Base-by-base conservation (phyloP, 805 yeast genomes). In the Blastobotrys americana region DNA sequence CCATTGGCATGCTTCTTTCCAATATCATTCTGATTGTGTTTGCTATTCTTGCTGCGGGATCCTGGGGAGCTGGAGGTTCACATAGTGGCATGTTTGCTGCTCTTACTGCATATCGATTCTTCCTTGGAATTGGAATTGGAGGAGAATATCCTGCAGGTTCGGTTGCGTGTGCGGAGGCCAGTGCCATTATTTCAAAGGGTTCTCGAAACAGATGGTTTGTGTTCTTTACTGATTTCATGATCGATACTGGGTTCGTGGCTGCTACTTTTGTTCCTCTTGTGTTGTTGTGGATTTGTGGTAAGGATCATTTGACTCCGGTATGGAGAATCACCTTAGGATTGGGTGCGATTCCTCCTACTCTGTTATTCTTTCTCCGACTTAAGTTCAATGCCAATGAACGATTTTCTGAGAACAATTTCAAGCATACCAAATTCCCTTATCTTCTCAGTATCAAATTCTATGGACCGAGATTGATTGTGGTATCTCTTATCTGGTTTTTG, bases 91-190 rank as follows among this genome's bases (percentile, higher is more conserved):
- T 89, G 70, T 77, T 90, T 50, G 81, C 87, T 13, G 90, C 93
- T 17, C 66, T 89, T 44, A 85, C 95, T 5, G 82, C 81, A 6
- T 86, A 82, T 63, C 76, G 97, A 64, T 85, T 85, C 64, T 81
- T 89, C 65, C 68, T 89, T 42, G 97, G 97, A 66, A 70, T 86
- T 52, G 94, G 89, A 56, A 84, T 90, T 55, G 97, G 97, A 56
- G 89, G 94, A 41, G 97, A 89, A 66, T 89, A 89, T 60, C 96
- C 96, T 39, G 82, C 94, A 10, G 89, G 96, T 37, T 82, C 95
- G 5, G 90, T 89, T 16, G 94, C 95, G 31, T 86, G 94, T 54
- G 88, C 96, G 22, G 97, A 89, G 65, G 93, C 94, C 34, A 79
- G 94, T 38, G 80, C 84, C 45, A 67, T 77, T 50, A 68, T 88